Evolutionary conservation across 768 basidiomycete species (phyloP).

Genomic region (Russula olivacea): DNA sequence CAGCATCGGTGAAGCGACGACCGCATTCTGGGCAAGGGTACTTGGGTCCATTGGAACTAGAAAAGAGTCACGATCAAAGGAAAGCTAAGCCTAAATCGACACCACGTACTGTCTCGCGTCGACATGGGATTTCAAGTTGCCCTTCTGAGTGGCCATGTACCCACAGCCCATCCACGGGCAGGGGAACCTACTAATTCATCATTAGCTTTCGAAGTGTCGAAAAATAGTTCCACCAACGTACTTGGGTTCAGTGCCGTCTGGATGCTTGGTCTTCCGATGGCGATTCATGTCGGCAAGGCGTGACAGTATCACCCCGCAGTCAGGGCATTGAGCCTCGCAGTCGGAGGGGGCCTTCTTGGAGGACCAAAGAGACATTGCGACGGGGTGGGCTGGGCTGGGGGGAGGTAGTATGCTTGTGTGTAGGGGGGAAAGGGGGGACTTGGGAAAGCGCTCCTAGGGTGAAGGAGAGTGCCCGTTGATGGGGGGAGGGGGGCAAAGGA

Average conservation of each 20-base stretch:
- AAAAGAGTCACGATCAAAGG: neutral
- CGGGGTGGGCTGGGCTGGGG: neutral
- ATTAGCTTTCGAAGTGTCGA: neutral
- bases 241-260: slow-evolving; percentile 9
- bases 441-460: neutral
- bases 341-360: neutral
- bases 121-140: slow-evolving; percentile 5
- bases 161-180: slow-evolving; percentile 5
- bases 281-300: slow-evolving; percentile 12
- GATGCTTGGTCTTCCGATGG: slow-evolving; percentile 10
- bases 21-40: slow-evolving; percentile 12
- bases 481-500: neutral
- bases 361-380: neutral
- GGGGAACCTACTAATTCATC: neutral
- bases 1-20: neutral
- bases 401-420: neutral
- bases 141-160: slow-evolving; percentile 6
- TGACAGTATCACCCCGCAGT: slow-evolving; percentile 10
- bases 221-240: slow-evolving; percentile 4
- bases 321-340: neutral
- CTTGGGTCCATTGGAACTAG: neutral
- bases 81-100: neutral
- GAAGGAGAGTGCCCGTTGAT: neutral
- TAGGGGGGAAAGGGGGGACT: neutral
- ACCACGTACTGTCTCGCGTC: slow-evolving; percentile 11